A percentile compares a stretch with the other conserved stretches of the same genome.
Conservation (phyloP, 805 yeast genomes). For the Brettanomyces bruxellensis region DNA sequence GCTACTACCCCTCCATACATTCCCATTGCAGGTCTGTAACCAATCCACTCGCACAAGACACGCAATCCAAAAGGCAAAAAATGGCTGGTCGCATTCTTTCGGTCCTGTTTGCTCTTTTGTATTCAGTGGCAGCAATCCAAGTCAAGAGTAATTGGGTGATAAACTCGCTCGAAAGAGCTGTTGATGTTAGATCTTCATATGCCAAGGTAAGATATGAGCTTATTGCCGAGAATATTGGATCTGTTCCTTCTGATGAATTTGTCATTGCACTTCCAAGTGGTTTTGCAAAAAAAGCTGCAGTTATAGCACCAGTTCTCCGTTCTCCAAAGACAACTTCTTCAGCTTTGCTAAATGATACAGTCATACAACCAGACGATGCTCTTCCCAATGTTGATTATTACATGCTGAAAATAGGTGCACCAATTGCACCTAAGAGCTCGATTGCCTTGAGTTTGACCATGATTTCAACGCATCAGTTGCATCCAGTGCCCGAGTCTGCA, state of each 20-base stretch:
- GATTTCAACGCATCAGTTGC: constrained; percentile 36
- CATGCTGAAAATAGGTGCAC: constrained; percentile 46
- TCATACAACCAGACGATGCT: constrained; percentile 4
- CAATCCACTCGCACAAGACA: no score
- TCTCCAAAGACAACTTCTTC: constrained; percentile 10
- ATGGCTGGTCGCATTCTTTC: neutral
- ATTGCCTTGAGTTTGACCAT: constrained; percentile 39
- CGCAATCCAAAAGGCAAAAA: neutral
- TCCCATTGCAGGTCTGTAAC: no score
- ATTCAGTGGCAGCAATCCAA: constrained; percentile 7
- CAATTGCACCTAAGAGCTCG: constrained; percentile 56
- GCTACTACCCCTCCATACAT: no score
- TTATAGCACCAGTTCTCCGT: constrained; percentile 16
- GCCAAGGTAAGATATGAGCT: constrained; percentile 52
- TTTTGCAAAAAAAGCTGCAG: constrained; percentile 16
- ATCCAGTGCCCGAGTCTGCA: constrained; percentile 59
- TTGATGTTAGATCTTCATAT: constrained; percentile 63
- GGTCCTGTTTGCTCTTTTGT: neutral
- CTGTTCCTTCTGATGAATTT: constrained; percentile 46
- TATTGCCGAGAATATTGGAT: constrained; percentile 48
- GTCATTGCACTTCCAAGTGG: constrained; percentile 48
- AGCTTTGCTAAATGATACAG: constrained; percentile 12
- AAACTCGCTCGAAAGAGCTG: constrained; percentile 38
- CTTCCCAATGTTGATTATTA: constrained; percentile 26
- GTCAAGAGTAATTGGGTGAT: constrained; percentile 43